Conservation (phyloP, 441 rosid species). For the Erodium chrysanthum region DNA sequence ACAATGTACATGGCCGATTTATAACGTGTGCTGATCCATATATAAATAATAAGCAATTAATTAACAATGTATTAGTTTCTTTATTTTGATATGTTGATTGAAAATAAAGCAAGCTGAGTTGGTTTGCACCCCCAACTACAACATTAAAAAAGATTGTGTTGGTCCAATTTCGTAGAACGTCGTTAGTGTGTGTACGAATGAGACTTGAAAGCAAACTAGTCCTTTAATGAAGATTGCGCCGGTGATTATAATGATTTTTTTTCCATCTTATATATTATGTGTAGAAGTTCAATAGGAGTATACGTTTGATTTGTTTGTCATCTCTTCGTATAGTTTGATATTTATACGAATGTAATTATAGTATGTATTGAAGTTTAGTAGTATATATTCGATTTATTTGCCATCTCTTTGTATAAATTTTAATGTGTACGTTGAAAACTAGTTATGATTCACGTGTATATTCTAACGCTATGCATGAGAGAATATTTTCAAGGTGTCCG, state of each 20-base stretch:
- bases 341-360: too few species aligned
- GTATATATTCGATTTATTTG: too few species aligned
- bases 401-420: too few species aligned
- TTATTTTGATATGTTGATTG: neutral
- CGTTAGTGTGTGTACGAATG: neutral
- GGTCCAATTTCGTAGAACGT: slow-evolving; percentile 18
- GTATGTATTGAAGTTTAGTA: too few species aligned
- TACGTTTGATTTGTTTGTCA: too few species aligned
- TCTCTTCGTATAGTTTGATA: too few species aligned
- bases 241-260: neutral
- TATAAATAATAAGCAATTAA: neutral
- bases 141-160: slow-evolving; percentile 28
- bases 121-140: slow-evolving; percentile 33
- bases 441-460: too few species aligned
- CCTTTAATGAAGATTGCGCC: neutral
- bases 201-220: neutral
- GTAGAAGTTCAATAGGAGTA: too few species aligned
- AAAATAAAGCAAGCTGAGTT: slow-evolving; percentile 32
- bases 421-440: too few species aligned
- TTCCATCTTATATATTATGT: too few species aligned
- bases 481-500: too few species aligned
- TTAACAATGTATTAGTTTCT: neutral
- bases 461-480: too few species aligned
- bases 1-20: neutral
- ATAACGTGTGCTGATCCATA: neutral